Evolutionary conservation across 805 yeast genomes (phyloP).

Genomic region (Ogataea siamensis): DNA sequence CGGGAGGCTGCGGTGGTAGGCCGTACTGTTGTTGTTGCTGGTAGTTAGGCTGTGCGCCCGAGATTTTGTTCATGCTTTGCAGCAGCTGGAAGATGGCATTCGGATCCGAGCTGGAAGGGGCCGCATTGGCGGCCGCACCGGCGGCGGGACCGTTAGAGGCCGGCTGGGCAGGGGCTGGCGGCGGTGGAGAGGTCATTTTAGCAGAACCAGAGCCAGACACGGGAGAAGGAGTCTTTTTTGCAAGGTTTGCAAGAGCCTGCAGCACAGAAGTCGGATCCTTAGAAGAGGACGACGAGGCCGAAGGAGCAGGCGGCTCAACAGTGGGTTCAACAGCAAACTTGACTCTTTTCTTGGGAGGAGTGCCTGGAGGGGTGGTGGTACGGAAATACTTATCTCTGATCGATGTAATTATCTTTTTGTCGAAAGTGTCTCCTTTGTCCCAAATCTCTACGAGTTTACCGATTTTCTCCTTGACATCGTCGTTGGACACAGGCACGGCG

Average conservation of each 20-base stretch:
- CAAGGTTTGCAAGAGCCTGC: constrained; percentile 67
- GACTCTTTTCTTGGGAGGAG: constrained; percentile 47
- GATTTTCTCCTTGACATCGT: constrained; percentile 68
- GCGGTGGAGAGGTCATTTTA: constrained; percentile 31
- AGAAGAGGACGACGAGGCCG: constrained; percentile 29
- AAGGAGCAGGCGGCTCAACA: constrained; percentile 13
- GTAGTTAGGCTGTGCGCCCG: constrained; percentile 24
- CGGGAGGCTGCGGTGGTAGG: constrained; percentile 24
- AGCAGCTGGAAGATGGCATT: constrained; percentile 50
- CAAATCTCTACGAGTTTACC: constrained; percentile 87
- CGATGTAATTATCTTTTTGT: constrained; percentile 48
- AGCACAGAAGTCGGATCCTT: constrained; percentile 60
- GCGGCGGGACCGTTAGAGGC: constrained; percentile 13
- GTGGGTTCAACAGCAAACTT: constrained; percentile 27
- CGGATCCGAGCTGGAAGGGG: constrained; percentile 32
- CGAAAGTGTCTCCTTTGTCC: constrained; percentile 82
- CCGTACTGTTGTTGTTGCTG: constrained; percentile 25
- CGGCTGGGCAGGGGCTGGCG: constrained; percentile 19
- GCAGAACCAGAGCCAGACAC: constrained; percentile 32
- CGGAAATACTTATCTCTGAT: constrained; percentile 60
- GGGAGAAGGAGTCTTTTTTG: constrained; percentile 42
- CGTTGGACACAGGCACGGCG: constrained; percentile 52
- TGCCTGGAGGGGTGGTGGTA: constrained; percentile 70
- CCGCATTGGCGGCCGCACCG: constrained; percentile 11
- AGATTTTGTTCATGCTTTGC: constrained; percentile 44